Conservation (phyloP, 495 filamentous ascomycete species). For the Poronia punctata region DNA sequence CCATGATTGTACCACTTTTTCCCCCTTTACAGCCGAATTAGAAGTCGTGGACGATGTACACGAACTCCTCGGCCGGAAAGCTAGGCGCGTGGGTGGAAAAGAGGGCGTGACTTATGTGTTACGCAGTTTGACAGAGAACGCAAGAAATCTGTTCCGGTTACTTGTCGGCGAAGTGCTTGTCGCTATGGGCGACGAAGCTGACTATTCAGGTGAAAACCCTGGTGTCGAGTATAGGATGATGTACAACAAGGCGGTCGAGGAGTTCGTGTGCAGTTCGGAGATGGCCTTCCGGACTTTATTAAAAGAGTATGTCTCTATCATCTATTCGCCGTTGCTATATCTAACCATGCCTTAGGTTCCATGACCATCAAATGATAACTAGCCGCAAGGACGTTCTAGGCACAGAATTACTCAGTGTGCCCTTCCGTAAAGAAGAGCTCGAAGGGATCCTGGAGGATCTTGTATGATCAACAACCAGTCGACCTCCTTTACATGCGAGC, state of each 20-base stretch:
- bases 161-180: slow-evolving; percentile 79
- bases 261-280: slow-evolving; percentile 94
- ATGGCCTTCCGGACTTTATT: slow-evolving; percentile 88
- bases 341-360: slow-evolving; percentile 52
- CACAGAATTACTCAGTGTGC: slow-evolving; percentile 76
- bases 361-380: slow-evolving; percentile 94
- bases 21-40: slow-evolving; percentile 60
- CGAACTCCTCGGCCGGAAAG: slow-evolving; percentile 73
- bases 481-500: background rate
- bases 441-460: slow-evolving; percentile 85
- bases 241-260: slow-evolving; percentile 91
- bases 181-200: slow-evolving; percentile 50
- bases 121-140: slow-evolving; percentile 84
- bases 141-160: slow-evolving; percentile 74
- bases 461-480: slow-evolving; percentile 31
- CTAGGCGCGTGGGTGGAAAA: slow-evolving; percentile 75
- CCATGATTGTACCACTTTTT: slow-evolving; percentile 91
- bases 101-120: slow-evolving; percentile 91
- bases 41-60: slow-evolving; percentile 84
- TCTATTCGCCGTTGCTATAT: background rate
- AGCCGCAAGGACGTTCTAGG: slow-evolving; percentile 78
- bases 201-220: slow-evolving; percentile 40
- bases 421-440: slow-evolving; percentile 81
- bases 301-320: slow-evolving; percentile 63
- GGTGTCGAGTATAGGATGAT: slow-evolving; percentile 83